Conservation (phyloP, 2,329 filamentous ascomycete genomes). For the Hymenoscyphus repandus region DNA sequence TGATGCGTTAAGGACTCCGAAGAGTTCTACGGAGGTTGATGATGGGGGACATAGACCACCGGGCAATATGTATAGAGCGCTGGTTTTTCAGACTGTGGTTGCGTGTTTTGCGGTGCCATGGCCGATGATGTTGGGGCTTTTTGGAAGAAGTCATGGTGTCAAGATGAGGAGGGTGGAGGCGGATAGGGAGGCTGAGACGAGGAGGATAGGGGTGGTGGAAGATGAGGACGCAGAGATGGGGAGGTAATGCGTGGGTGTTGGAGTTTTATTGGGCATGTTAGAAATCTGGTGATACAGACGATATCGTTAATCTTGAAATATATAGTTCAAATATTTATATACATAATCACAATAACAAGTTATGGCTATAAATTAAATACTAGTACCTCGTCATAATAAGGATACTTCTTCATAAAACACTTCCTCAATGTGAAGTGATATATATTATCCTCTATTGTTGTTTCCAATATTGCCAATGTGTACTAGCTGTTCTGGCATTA, state of each 20-base stretch:
- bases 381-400: no score
- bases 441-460: no score
- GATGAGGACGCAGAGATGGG: no score
- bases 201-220: conserved; percentile 7
- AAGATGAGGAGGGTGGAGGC: conserved; percentile 43
- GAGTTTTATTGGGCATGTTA: background rate
- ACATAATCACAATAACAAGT: no score
- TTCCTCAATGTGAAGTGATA: no score
- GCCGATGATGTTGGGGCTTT: conserved; percentile 63
- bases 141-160: conserved; percentile 54
- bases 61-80: conserved; percentile 64
- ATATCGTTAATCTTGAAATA: no score
- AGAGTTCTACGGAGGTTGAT: conserved; percentile 33
- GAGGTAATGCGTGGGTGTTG: background rate
- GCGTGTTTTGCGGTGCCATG: conserved; percentile 59
- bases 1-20: conserved; percentile 59
- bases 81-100: conserved; percentile 76
- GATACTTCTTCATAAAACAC: no score
- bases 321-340: no score
- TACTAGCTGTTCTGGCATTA: no score
- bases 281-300: no score
- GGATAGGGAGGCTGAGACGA: conserved; percentile 22
- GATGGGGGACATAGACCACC: conserved; percentile 48
- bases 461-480: no score
- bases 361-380: no score